Evolutionary conservation across 495 filamentous ascomycete genomes (phyloP), one percentile per base, ranked within the genome.

Genomic region (Aspergillus diversus): DNA sequence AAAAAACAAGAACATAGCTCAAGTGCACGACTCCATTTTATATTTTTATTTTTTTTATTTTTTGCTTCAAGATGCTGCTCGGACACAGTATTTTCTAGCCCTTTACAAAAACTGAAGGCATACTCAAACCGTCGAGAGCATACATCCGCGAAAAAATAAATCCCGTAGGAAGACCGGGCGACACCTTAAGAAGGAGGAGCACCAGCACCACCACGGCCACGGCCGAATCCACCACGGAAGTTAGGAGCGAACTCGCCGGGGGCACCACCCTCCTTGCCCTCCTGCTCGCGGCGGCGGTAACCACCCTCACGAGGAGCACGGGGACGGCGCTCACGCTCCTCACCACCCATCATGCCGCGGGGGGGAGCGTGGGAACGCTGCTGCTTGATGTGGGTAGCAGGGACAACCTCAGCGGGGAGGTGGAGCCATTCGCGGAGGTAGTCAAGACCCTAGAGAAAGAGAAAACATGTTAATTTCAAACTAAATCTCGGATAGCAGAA

Each of bases 351-450:
- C 95, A 99, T 97, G 71, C 95, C 95, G 72, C 94, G 92, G 69
- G 95, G 95, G 74, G 96, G 96, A 78, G 92, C 93, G 80, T 99
- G 93, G 69, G 92, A 95, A 81, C 96, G 92, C 86, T 97, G 93
- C 85, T 97, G 92, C 90, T 99, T 99, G 86, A 99, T 97, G 88
- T 99, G 95, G 74, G 95, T 99, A 69, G 95, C 92, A 61, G 95
- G 95, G 70, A 99, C 95, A 78, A 99, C 97, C 87, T 99, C 95
- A 75, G 96, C 95, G 78, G 95, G 95, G 71, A 98, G 90, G 86
- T 99, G 95, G 68, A 98, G 94, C 95, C 95, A 99, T 86, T 99
- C 95, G 71, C 95, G 96, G 78, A 99, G 93, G 88, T 98, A 99
- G 87, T 97, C 94, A 76, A 99, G 93, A 85, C 95, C 95, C 80